Evolutionary conservation across 129 eudicot genomes (phyloP), one percentile per base, ranked within the genome.

Genomic region (Arctium lappa): DNA sequence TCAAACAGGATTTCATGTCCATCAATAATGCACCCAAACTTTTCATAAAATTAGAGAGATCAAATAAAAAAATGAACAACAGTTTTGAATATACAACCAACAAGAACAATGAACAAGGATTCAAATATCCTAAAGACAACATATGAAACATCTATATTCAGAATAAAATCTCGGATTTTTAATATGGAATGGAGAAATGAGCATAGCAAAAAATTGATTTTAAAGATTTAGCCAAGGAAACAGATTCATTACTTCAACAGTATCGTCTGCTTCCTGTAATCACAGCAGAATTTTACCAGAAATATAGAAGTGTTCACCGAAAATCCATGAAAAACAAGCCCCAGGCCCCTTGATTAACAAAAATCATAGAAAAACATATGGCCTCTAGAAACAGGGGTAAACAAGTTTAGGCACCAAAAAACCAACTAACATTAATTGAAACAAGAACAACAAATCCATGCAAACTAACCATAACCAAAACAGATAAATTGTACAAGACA

Each of bases 21-120:
- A 83, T 40, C 5, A 38, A 50, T 36, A 78, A 71, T 73, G 70
- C 75, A 78, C 42, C 39, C 32, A 34, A 63, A 15, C 15, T 76
- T 48, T 29, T 53, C 44, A 53, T 11, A 38, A 69, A 27, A 29
- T 3, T 16, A 44, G 9, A 68, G n/a, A 32, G 40, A 22, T 12
- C 6, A 36, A 8, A 39, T 68, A 8, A 27, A 46, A 46, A 62
- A 46, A 10, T 66, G 71, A 66, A 29, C 8, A 63, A 8, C 63
- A 70, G 1, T 22, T 13, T 37, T 30, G 8, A 34, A 50, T 11
- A 74, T 48, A 74, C 75, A 80, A 63, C 30, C 77, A 71, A 34
- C 12, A 82, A 34, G 42, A 70, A 79, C 11, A 4, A 63, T 73
- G 56, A 79, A 79, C 42, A 63, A 48, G 30, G 72, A 68, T 33